Base-by-base conservation (phyloP, 2,329 filamentous ascomycete species). In the Cladophialophora carrionii region DNA sequence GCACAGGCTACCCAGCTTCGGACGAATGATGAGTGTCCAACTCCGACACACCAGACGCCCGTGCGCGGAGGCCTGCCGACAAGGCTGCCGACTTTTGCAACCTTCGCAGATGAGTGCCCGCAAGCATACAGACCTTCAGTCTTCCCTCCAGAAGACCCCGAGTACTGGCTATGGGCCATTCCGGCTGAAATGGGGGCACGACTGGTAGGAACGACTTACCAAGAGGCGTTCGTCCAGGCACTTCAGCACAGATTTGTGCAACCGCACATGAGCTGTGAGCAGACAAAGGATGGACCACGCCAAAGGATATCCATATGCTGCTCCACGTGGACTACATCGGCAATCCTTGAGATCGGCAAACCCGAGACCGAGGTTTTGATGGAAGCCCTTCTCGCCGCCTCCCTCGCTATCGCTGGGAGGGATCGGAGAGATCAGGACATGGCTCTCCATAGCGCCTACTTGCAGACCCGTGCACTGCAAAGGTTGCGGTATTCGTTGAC, bases 401-500 rank as follows among this genome's bases (percentile, higher is more conserved):
- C 66, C 3, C 49, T 68, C 29, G 61, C 66, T n/a, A 62, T 66
- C 20, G 59, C 63, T 17, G 64, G 66, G n/a, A 56, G 64, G 53
- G 64, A 68, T 14, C 52, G 51, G 32, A 54, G 57, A 20, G 57
- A 68, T 24, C 26, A 57, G 17, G 64, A 64, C 7, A 59, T 66
- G 54, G 48, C 43, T 17, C 56, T 68, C 22, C 58, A 65, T 26
- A 61, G 55, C 12, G 64, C 64, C 17, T 66, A 61, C 29, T 53
- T 65, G 37, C 64, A 69, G 37, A 69, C 57, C 26, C 61, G 56
- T 26, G 67, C 67, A 29, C 46, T 69, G 62, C 61, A 66, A 37
- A 63, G 55, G 34, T 31, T 67, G 52, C 61, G 67, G 17, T 52
- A 48, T 26, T 62, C 61, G 31, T 37, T 69, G 22, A 56, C 53